phyloP scores from a whole-genome alignment of 805 yeast species.

The Priceomyces carsonii region DNA sequence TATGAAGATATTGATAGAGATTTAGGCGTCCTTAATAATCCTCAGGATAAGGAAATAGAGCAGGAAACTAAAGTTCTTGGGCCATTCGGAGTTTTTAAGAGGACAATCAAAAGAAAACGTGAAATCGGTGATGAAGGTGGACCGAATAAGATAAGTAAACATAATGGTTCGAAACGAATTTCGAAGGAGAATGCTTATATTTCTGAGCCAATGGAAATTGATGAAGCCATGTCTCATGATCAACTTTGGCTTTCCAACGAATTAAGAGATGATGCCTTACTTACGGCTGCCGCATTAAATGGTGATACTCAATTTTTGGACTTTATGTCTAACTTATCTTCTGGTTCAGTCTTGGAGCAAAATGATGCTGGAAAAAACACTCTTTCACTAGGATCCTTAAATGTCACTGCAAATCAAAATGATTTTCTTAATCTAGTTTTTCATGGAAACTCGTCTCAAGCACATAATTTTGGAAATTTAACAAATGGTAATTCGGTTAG shows the following conservation, averaged over 20 bases:
- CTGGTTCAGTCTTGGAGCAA: constrained; percentile 4
- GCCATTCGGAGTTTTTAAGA: constrained; percentile 79
- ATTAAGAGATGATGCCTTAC: constrained; percentile 66
- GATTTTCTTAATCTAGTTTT: constrained; percentile 54
- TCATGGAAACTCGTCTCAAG: constrained; percentile 38
- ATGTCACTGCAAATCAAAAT: constrained; percentile 32
- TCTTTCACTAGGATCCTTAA: constrained; percentile 2
- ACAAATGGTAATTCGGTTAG: constrained; percentile 6
- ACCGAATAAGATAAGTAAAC: constrained; percentile 23
- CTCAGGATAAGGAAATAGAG: constrained; percentile 36
- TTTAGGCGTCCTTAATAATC: constrained; percentile 54
- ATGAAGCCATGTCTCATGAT: constrained; percentile 35
- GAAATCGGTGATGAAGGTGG: constrained; percentile 30
- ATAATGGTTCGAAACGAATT: constrained; percentile 6
- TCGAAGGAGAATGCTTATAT: background rate
- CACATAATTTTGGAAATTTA: constrained; percentile 6
- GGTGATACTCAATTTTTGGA: constrained; percentile 62
- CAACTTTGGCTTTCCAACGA: constrained; percentile 73
- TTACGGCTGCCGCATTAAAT: constrained; percentile 71
- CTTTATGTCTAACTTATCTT: constrained; percentile 35
- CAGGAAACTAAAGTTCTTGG: constrained; percentile 60
- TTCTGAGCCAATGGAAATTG: constrained; percentile 8
- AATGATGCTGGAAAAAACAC: background rate
- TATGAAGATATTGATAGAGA: constrained; percentile 84
- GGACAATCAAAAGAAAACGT: constrained; percentile 8